Percentiles rank a stretch among this genome's conserved stretches.
These are phyloP conservation scores for Amoeboaphelidium occidentale DNA, from an alignment of 371 early-diverging fungal species.

Conservation along the genomic window DNA sequence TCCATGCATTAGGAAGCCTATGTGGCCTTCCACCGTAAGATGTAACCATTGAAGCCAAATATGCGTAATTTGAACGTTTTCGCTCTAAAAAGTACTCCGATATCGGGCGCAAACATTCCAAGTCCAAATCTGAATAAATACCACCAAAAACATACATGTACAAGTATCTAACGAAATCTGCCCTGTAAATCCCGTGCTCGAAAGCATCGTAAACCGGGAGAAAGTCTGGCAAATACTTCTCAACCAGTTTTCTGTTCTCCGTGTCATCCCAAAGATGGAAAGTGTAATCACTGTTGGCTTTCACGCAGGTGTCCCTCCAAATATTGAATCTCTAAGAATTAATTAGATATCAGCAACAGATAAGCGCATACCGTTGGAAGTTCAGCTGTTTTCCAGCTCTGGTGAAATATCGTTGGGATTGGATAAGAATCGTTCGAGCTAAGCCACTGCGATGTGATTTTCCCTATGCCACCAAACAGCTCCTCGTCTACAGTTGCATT, in stretches of 20 bases:
- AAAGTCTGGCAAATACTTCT: neutral
- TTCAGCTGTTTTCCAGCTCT: too few relatives aligned
- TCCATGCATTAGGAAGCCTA: conserved; percentile 3
- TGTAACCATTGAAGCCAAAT: too few relatives aligned
- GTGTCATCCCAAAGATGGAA: conserved; percentile 1
- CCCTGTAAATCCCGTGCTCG: neutral
- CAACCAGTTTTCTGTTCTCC: conserved; percentile 1
- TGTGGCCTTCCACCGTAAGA: too few relatives aligned
- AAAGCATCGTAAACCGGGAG: conserved; percentile 1
- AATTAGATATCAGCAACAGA: too few relatives aligned
- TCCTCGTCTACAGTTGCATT: too few relatives aligned
- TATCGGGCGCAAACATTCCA: neutral
- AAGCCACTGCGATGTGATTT: too few relatives aligned
- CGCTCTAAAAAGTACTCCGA: neutral
- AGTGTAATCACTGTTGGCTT: neutral
- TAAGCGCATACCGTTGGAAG: too few relatives aligned
- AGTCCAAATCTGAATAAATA: conserved; percentile 3
- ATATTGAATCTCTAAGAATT: too few relatives aligned
- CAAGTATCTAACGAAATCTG: conserved; percentile 1
- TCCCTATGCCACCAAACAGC: too few relatives aligned
- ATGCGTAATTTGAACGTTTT: neutral
- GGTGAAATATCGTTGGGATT: too few relatives aligned
- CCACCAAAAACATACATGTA: conserved; percentile 3
- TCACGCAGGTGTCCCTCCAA: too few relatives aligned
- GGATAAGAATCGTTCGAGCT: too few relatives aligned